phyloP scores from a whole-genome alignment of 208 protist species.

The Acanthamoeba triangularis region DNA sequence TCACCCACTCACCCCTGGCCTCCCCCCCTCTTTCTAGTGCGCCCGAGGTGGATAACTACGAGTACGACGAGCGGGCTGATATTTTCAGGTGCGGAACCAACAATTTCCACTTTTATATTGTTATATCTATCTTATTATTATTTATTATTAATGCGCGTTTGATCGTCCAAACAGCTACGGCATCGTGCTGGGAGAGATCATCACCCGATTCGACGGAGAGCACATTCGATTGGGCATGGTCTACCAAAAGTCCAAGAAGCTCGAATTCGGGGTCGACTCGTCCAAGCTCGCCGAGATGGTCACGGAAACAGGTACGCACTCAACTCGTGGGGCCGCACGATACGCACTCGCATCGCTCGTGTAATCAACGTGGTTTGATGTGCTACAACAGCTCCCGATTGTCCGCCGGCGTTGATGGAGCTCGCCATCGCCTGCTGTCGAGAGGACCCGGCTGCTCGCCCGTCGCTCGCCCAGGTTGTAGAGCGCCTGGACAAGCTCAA shows the following conservation, averaged over 20 bases:
- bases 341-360: neutral
- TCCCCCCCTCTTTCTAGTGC: neutral
- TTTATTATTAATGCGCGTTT: neutral
- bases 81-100: neutral
- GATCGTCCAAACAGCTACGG: neutral
- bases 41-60: slow-evolving; percentile 52
- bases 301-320: neutral
- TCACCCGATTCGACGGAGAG: slow-evolving; percentile 5
- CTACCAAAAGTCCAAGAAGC: slow-evolving; percentile 52
- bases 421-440: slow-evolving; percentile 37
- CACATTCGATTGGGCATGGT: slow-evolving; percentile 58
- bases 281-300: slow-evolving; percentile 16
- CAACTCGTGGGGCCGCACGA: neutral
- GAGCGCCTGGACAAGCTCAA: slow-evolving; percentile 49
- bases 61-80: slow-evolving; percentile 50
- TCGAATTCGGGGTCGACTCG: slow-evolving; percentile 68
- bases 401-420: slow-evolving; percentile 54
- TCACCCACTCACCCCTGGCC: neutral
- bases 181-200: slow-evolving; percentile 51
- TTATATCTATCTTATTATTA: neutral
- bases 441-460: slow-evolving; percentile 38
- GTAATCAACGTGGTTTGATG: neutral
- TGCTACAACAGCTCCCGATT: slow-evolving; percentile 10
- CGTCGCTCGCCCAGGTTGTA: slow-evolving; percentile 28
- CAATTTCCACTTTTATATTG: no score